Evolutionary conservation across 352 stramenopile species (phyloP), one percentile per base, ranked within the genome.

Genomic region (Aphanomyces invadans): DNA sequence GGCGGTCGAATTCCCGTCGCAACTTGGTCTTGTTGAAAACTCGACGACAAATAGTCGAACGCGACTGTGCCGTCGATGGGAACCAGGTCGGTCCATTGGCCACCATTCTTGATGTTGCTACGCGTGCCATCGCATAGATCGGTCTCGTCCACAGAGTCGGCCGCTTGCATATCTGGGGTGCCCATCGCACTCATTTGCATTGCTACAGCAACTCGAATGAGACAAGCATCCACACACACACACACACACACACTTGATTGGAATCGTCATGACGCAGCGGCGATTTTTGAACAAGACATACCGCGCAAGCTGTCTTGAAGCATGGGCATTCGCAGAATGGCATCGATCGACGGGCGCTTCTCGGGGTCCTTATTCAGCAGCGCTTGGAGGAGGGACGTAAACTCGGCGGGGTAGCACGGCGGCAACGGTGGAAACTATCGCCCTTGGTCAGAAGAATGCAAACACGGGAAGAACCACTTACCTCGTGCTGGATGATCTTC

Each of bases 401-500:
- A 74, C 36, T 89, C 73, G 2, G 68, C 45, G 63, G 87, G 81
- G 55, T 85, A 90, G 68, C 86, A 80, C 9, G 69, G 32, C 0
- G 84, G 84, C 0, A 92, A 52, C 0, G 78, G 70, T 3, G 74
- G 72, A 61, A 83, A 88, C 74, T 83, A 63, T 12, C 9, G 1
- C 7, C 19, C 25, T 23, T 54, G 28, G 38, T 33, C 21, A 36
- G 0, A 9, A 23, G 25, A 5, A 29, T 65, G 12, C 26, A 49
- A n/a, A 23, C 4, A 49, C 0, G 21, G 60, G 23, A 42, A 42
- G 17, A n/a, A 53, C 1, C 4, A 73, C 71, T 23, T 70, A 86
- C 77, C 38, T 90, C 84, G 69, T 90, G 83, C 62, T 89, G 80
- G 25, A 92, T 83, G 55, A 92, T 92, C 68, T 89, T 90, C 66